Conservation (phyloP, 1,284 basidiomycete genomes). For the Malassezia nana region DNA sequence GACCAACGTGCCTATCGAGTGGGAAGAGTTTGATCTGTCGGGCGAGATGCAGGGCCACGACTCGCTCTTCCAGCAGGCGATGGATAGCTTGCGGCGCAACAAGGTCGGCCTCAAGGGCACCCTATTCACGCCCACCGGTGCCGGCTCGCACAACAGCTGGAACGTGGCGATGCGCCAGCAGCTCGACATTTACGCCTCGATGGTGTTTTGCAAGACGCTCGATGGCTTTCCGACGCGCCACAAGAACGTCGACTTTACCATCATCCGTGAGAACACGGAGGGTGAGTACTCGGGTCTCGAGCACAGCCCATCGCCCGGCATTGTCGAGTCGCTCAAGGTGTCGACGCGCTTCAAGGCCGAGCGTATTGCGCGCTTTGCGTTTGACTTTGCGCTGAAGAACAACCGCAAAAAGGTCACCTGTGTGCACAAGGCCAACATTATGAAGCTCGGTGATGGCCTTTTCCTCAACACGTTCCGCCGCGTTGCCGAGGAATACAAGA, state of each 20-base stretch:
- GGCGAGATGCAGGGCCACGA: conserved; percentile 90
- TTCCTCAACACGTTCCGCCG: conserved; percentile 97
- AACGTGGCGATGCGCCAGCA: conserved; percentile 99
- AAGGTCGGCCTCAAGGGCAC: conserved; percentile 98
- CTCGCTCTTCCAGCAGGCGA: conserved; percentile 85
- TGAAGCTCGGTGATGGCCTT: conserved; percentile 98
- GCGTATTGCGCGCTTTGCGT: conserved; percentile 91
- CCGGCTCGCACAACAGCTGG: conserved; percentile 95
- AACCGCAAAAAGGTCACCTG: conserved; percentile 99
- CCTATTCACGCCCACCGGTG: conserved; percentile 94
- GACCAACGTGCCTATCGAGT: conserved; percentile 96
- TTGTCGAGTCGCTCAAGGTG: conserved; percentile 96
- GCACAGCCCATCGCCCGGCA: conserved; percentile 86
- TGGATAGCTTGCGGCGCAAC: conserved; percentile 88
- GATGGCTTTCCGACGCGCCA: conserved; percentile 96
- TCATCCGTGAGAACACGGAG: conserved; percentile 99
- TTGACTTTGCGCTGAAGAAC: conserved; percentile 98
- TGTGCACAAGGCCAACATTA: conserved; percentile 99
- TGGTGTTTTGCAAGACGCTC: conserved; percentile 94
- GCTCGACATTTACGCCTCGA: conserved; percentile 96
- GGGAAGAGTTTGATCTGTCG: conserved; percentile 96
- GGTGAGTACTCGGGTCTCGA: conserved; percentile 99
- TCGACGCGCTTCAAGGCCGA: conserved; percentile 92
- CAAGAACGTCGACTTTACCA: conserved; percentile 91
- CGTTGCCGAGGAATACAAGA: conserved; percentile 86